These are phyloP conservation scores for Poa pratensis DNA, from an alignment of 176 grass and related monocot genomes.

Conservation along the genomic window DNA sequence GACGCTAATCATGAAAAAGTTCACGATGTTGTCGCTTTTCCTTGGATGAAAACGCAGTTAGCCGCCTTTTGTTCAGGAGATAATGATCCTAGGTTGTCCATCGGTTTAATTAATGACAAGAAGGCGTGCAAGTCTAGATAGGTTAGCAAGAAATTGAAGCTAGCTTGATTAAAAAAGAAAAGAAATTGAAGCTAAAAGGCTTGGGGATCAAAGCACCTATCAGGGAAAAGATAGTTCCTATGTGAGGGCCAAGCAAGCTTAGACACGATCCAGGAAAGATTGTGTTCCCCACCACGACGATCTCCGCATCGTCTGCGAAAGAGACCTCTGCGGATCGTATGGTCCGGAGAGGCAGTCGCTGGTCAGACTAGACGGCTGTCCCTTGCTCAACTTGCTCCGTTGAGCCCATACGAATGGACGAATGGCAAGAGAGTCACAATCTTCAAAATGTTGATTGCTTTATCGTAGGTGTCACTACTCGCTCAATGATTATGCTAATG, in stretches of 20 bases:
- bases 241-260: not conserved
- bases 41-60: not conserved
- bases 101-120: not conserved
- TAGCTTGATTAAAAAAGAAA: too few relatives aligned
- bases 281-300: slow-evolving; percentile 4
- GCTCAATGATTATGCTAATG: slow-evolving; percentile 3
- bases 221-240: not conserved
- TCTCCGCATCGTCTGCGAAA: slow-evolving; percentile 25
- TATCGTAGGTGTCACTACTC: not conserved
- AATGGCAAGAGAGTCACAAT: not conserved
- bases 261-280: not conserved
- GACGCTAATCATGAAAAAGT: too few relatives aligned
- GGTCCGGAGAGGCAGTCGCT: not conserved
- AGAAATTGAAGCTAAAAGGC: too few relatives aligned
- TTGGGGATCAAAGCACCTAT: not conserved
- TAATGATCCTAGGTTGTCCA: not conserved
- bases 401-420: not conserved
- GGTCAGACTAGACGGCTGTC: slow-evolving; percentile 24
- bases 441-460: not conserved
- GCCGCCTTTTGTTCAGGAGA: not conserved
- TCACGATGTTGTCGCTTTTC: not conserved
- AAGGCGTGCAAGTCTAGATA: not conserved
- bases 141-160: too few relatives aligned
- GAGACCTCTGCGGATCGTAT: not conserved
- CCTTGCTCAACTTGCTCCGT: not conserved